phyloP scores from a whole-genome alignment of 2,329 filamentous ascomycete genomes.

The Colletotrichum liaoningense region DNA sequence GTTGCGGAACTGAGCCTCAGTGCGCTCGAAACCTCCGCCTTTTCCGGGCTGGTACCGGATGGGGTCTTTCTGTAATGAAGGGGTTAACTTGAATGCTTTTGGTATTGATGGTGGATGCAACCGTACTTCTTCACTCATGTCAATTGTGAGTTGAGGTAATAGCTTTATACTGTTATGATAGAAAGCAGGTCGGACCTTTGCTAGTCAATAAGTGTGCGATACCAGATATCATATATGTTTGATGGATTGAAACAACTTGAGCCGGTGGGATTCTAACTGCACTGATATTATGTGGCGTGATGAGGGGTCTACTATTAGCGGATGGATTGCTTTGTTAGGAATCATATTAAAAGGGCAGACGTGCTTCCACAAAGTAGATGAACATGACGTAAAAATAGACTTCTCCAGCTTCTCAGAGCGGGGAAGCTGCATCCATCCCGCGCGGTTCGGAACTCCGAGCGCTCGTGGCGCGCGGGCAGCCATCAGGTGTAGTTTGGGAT shows the following conservation, averaged over 20 bases:
- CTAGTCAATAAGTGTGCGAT: background rate
- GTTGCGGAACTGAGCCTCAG: conserved; percentile 65
- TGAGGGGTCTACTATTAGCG: background rate
- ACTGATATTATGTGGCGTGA: background rate
- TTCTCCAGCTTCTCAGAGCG: background rate
- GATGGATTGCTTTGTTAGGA: background rate
- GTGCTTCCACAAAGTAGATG: background rate
- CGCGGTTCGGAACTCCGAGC: conserved; percentile 15
- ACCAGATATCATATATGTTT: background rate
- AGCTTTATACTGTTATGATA: too few relatives aligned
- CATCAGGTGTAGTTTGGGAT: background rate
- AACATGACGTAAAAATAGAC: background rate
- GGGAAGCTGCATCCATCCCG: conserved; percentile 8
- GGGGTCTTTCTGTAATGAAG: conserved; percentile 7
- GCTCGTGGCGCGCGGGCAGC: background rate
- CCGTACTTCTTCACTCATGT: conserved; percentile 18
- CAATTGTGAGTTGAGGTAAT: background rate
- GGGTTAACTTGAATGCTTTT: background rate
- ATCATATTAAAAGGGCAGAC: background rate
- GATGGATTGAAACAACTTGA: background rate
- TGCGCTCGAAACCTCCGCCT: conserved; percentile 64
- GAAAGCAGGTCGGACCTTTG: background rate
- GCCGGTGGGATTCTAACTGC: background rate
- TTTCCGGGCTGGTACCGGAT: conserved; percentile 36
- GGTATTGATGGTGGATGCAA: too few relatives aligned